These are phyloP conservation scores for Cylindricascospora bacillispora DNA, from an alignment of 1,139 yeast species.

Conservation along the genomic window DNA sequence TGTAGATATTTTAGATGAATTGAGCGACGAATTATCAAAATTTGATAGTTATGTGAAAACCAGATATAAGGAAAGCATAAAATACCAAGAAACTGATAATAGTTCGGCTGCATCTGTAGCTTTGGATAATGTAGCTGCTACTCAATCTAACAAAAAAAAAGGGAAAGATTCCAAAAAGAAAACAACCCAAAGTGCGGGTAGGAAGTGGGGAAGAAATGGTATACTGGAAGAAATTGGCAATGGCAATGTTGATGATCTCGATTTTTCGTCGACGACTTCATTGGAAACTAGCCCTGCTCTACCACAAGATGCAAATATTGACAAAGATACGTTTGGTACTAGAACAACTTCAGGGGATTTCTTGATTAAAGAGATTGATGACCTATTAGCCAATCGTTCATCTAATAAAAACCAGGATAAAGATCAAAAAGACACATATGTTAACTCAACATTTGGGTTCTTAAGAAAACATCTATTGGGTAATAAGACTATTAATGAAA, in stretches of 20 bases:
- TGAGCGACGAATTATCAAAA: conserved; percentile 20
- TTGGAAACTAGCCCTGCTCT: conserved; percentile 10
- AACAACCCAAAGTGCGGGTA: conserved; percentile 15
- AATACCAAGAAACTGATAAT: conserved; percentile 4
- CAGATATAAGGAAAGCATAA: conserved; percentile 22
- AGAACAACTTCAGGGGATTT: conserved; percentile 22
- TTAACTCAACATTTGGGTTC: conserved; percentile 37
- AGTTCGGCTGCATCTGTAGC: conserved; percentile 2
- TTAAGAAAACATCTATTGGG: conserved; percentile 42
- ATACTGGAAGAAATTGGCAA: conserved; percentile 30
- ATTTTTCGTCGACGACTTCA: conserved; percentile 31
- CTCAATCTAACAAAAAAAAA: conserved; percentile 4
- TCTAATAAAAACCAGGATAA: conserved; percentile 20
- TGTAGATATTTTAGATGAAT: conserved; percentile 14
- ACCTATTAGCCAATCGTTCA: conserved; percentile 24
- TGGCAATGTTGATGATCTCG: conserved; percentile 30
- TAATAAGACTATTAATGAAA: conserved; percentile 42
- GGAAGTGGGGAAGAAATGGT: conserved; percentile 39
- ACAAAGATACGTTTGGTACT: conserved; percentile 35
- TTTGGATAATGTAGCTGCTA: conserved; percentile 3
- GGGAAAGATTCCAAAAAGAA: conserved; percentile 7
- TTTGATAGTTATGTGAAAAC: conserved; percentile 24
- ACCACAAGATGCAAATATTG: conserved; percentile 25
- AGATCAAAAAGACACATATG: conserved; percentile 6
- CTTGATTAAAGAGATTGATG: conserved; percentile 25